phyloP scores from a whole-genome alignment of 257 asterid species.

The Solanum verrucosum region DNA sequence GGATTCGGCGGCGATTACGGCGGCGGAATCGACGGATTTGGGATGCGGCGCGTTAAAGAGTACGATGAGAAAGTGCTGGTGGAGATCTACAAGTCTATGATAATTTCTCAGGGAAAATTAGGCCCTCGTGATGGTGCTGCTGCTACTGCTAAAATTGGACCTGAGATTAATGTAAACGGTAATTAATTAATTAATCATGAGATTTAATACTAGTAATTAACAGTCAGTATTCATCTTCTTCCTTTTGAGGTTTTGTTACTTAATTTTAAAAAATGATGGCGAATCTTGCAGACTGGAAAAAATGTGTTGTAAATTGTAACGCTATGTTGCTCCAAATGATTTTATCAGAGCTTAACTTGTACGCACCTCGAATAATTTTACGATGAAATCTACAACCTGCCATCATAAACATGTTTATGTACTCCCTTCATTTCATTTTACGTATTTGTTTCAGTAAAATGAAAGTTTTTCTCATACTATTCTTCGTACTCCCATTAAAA shows the following conservation, averaged over 20 bases:
- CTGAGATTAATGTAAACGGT: neutral
- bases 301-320: neutral
- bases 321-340: neutral
- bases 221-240: neutral
- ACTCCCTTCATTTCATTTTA: neutral
- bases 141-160: neutral
- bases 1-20: slow-evolving; percentile 14
- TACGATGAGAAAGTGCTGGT: slow-evolving; percentile 35
- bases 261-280: neutral
- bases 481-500: too few species aligned
- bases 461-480: too few species aligned
- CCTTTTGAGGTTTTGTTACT: neutral
- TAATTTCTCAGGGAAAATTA: slow-evolving; percentile 27
- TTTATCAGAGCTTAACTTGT: neutral
- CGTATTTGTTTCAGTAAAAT: too few species aligned
- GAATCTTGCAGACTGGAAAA: neutral
- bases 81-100: slow-evolving; percentile 32
- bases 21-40: slow-evolving; percentile 32
- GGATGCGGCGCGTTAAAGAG: slow-evolving; percentile 27
- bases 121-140: slow-evolving; percentile 36
- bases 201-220: neutral
- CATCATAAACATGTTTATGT: neutral
- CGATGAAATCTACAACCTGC: too few species aligned
- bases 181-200: neutral
- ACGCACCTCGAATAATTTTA: neutral